phyloP scores from a whole-genome alignment of 768 basidiomycete genomes.

The Xerocomus spinulosus region DNA sequence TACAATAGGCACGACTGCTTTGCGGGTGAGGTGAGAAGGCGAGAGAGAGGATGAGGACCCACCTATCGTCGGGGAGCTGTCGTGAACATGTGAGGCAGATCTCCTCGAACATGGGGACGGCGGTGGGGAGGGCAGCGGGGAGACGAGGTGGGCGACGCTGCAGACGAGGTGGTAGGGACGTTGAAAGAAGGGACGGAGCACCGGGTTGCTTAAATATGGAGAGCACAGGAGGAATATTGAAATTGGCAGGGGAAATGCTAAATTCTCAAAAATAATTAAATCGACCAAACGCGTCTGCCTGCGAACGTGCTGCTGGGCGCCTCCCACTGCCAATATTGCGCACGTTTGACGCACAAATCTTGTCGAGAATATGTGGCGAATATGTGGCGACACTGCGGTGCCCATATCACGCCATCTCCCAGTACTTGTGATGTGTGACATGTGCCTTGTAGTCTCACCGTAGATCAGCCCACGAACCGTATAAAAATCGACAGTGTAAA shows the following conservation, averaged over 20 bases:
- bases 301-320: constrained; percentile 13
- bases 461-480: constrained; percentile 19
- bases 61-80: constrained; percentile 61
- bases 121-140: neutral
- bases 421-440: neutral
- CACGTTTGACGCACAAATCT: constrained; percentile 14
- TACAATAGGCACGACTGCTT: constrained; percentile 65
- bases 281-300: neutral
- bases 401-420: constrained; percentile 9
- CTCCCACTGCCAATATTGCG: constrained; percentile 1
- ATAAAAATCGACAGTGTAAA: constrained; percentile 9
- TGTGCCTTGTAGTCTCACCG: neutral
- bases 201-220: constrained; percentile 31
- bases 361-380: constrained; percentile 10
- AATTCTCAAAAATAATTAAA: constrained; percentile 1
- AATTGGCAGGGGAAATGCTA: constrained; percentile 33
- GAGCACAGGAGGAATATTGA: constrained; percentile 36
- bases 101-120: constrained; percentile 67
- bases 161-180: constrained; percentile 13
- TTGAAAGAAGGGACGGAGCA: constrained; percentile 17
- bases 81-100: constrained; percentile 70
- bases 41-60: constrained; percentile 26
- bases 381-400: constrained; percentile 5
- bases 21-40: constrained; percentile 16
- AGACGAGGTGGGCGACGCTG: neutral